phyloP scores from a whole-genome alignment of 1,284 basidiomycete genomes.

The Trichosporon coremiiforme region DNA sequence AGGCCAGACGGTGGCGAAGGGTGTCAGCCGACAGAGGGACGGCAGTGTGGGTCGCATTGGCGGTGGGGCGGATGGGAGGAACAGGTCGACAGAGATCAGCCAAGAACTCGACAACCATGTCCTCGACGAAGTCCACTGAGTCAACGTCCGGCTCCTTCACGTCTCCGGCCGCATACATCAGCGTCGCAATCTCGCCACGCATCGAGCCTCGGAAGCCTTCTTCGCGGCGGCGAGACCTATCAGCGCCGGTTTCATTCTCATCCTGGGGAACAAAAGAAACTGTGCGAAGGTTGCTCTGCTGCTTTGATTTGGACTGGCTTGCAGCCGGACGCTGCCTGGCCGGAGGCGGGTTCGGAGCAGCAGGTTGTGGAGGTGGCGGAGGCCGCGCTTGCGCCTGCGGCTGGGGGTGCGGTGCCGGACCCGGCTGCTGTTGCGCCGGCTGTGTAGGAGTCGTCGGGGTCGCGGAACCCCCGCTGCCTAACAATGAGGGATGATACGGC shows the following conservation, averaged over 20 bases:
- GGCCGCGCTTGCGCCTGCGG: neutral
- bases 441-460: neutral
- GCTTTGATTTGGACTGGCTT: conserved; percentile 14
- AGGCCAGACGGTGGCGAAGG: conserved; percentile 45
- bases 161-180: conserved; percentile 54
- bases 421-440: neutral
- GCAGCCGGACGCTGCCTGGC: conserved; percentile 7
- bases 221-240: conserved; percentile 31
- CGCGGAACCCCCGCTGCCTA: neutral
- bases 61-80: conserved; percentile 37
- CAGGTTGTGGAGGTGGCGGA: neutral
- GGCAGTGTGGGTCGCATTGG: conserved; percentile 28
- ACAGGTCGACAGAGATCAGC: conserved; percentile 49
- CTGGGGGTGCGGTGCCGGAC: neutral
- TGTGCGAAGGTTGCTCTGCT: conserved; percentile 14
- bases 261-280: conserved; percentile 11
- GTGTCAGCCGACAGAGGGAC: conserved; percentile 40
- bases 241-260: conserved; percentile 14
- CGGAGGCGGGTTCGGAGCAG: conserved; percentile 9
- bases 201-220: conserved; percentile 49
- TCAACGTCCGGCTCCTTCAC: conserved; percentile 46
- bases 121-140: conserved; percentile 52
- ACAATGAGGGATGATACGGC: conserved; percentile 21
- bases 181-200: conserved; percentile 47
- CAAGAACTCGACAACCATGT: conserved; percentile 48